Percentiles rank a stretch among this genome's conserved stretches.
Conservation (phyloP, 228 moss, liverwort and hornwort species). For the Sphagnum magellanicum region DNA sequence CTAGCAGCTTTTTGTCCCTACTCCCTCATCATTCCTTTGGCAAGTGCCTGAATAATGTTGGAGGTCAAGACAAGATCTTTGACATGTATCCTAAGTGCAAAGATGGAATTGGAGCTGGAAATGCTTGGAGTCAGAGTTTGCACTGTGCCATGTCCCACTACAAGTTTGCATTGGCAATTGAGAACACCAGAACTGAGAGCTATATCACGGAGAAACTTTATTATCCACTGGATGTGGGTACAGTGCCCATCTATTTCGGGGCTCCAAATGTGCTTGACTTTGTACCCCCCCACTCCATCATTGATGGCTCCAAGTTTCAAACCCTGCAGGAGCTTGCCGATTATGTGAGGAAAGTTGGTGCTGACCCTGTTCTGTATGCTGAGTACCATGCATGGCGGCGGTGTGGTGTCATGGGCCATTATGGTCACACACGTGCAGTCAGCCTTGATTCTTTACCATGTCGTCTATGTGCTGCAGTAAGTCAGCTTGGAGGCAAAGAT, state of each 20-base stretch:
- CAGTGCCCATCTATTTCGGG: constrained; percentile 76
- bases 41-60: constrained; percentile 63
- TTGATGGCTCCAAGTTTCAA: constrained; percentile 35
- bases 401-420: constrained; percentile 49
- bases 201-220: constrained; percentile 72
- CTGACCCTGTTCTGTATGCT: constrained; percentile 42
- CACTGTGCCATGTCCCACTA: constrained; percentile 70
- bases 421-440: constrained; percentile 37
- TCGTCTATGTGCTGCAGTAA: constrained; percentile 54
- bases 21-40: constrained; percentile 67
- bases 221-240: constrained; percentile 52
- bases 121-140: constrained; percentile 33
- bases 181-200: constrained; percentile 59
- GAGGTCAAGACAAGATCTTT: constrained; percentile 24
- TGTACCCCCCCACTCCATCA: constrained; percentile 60
- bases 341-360: constrained; percentile 44
- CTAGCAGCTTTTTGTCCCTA: constrained; percentile 24
- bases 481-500: constrained; percentile 39
- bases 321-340: constrained; percentile 38
- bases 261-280: constrained; percentile 67
- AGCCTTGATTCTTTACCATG: constrained; percentile 67
- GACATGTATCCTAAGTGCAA: constrained; percentile 49
- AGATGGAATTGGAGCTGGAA: constrained; percentile 12
- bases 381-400: constrained; percentile 69
- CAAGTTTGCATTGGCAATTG: constrained; percentile 70